A percentile compares a stretch with the other conserved stretches of the same genome.
Evolutionary conservation across 1,284 basidiomycete species (phyloP).

Genomic region (Cutaneotrichosporon cyanovorans): DNA sequence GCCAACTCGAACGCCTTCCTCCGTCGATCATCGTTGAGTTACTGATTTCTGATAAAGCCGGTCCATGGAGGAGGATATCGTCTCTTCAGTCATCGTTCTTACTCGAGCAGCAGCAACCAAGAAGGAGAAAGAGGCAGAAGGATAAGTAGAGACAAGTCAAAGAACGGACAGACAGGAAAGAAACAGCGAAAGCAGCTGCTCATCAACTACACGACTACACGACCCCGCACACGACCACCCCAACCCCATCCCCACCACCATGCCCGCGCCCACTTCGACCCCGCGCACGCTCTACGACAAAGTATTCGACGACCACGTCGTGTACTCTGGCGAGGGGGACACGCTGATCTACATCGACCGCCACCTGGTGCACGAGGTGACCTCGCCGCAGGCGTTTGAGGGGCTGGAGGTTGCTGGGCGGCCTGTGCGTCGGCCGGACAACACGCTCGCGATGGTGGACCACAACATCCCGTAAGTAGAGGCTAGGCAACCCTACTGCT

Average conservation of each 20-base stretch:
- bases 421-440: slow-evolving; percentile 80
- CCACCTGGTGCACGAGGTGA: slow-evolving; percentile 92
- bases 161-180: no score
- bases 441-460: slow-evolving; percentile 89
- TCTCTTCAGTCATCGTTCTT: no score
- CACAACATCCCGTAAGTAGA: slow-evolving; percentile 85
- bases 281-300: slow-evolving; percentile 90
- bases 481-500: not conserved
- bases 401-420: slow-evolving; percentile 79
- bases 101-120: no score
- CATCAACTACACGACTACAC: no score
- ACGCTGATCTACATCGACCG: slow-evolving; percentile 92
- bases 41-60: no score
- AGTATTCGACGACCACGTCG: slow-evolving; percentile 91
- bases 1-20: no score
- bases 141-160: no score
- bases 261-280: slow-evolving; percentile 23
- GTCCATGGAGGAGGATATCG: no score
- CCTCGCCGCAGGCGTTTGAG: slow-evolving; percentile 92
- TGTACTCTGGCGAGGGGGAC: slow-evolving; percentile 71
- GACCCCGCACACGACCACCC: no score
- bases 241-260: not conserved
- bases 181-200: no score
- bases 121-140: no score
- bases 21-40: no score